phyloP scores from a whole-genome alignment of 1,284 basidiomycete species.

The Violaceomyces palustris region DNA sequence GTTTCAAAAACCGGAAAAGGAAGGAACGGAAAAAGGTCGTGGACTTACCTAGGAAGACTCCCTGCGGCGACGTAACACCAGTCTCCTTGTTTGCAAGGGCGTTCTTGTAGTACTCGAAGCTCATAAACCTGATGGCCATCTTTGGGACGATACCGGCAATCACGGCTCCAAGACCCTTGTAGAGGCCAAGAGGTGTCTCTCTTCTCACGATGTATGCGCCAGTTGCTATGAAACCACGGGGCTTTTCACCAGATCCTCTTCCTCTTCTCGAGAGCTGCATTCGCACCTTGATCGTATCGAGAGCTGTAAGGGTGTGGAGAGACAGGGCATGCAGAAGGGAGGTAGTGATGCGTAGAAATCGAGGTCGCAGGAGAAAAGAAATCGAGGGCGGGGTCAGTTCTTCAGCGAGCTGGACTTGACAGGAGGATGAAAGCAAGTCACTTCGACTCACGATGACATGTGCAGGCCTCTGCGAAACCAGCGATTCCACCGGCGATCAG shows the following conservation, averaged over 20 bases:
- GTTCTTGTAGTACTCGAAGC: slow-evolving; percentile 90
- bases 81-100: slow-evolving; percentile 71
- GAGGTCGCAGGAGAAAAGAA: no score
- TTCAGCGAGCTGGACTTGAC: no score
- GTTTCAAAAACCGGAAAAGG: not conserved
- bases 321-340: no score
- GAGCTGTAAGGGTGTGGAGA: slow-evolving; percentile 32
- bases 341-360: no score
- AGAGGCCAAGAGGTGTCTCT: slow-evolving; percentile 90
- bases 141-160: slow-evolving; percentile 90
- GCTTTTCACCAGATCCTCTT: slow-evolving; percentile 55
- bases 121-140: slow-evolving; percentile 98
- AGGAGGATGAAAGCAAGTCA: no score
- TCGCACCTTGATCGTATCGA: slow-evolving; percentile 93
- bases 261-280: slow-evolving; percentile 71
- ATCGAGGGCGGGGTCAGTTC: no score
- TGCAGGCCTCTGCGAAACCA: slow-evolving; percentile 52
- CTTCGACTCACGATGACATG: slow-evolving; percentile 53
- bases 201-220: slow-evolving; percentile 80
- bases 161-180: slow-evolving; percentile 98
- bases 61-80: slow-evolving; percentile 68
- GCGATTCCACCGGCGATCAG: slow-evolving; percentile 52
- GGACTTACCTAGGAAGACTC: slow-evolving; percentile 69
- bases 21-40: slow-evolving; percentile 23
- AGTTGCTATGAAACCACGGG: slow-evolving; percentile 88